Percentiles rank a stretch among this genome's conserved stretches.
Conservation (phyloP, 768 basidiomycete species). For the Melanogaster broomeanus region DNA sequence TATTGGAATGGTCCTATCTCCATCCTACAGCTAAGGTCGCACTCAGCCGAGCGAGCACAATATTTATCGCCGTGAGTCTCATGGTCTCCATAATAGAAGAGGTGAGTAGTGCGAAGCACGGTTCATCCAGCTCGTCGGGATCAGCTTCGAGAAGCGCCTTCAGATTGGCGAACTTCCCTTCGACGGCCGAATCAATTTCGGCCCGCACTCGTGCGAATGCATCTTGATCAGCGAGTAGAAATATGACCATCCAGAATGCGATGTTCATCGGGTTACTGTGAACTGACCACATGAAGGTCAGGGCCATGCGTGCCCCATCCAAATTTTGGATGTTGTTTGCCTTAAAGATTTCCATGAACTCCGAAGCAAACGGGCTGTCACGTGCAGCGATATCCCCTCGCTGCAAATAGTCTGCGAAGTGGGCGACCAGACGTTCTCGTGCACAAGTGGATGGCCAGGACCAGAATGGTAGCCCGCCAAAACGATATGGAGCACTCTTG, state of each 20-base stretch:
- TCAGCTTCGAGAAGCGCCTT: slow-evolving; percentile 10
- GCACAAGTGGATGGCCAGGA: slow-evolving; percentile 16
- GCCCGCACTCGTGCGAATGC: slow-evolving; percentile 45
- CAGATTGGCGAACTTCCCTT: slow-evolving; percentile 9
- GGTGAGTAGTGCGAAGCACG: slow-evolving; percentile 19
- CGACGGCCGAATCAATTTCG: slow-evolving; percentile 41
- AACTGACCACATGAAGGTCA: slow-evolving; percentile 20
- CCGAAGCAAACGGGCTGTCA: slow-evolving; percentile 6
- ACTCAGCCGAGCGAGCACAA: slow-evolving; percentile 15
- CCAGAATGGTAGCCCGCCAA: slow-evolving; percentile 12
- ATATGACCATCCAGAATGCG: slow-evolving; percentile 17
- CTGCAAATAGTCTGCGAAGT: slow-evolving; percentile 14
- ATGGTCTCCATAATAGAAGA: slow-evolving; percentile 30
- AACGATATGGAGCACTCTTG: slow-evolving; percentile 18
- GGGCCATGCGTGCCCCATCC: slow-evolving; percentile 18
- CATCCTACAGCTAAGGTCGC: slow-evolving; percentile 16
- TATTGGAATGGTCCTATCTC: slow-evolving; percentile 10
- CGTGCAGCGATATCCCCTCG: slow-evolving; percentile 2
- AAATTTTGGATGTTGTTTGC: slow-evolving; percentile 14
- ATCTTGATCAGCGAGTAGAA: slow-evolving; percentile 44
- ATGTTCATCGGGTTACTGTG: slow-evolving; percentile 25
- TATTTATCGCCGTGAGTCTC: slow-evolving; percentile 18
- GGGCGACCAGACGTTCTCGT: slow-evolving; percentile 6
- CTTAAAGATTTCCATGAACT: slow-evolving; percentile 18
- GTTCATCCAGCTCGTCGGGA: slow-evolving; percentile 15